Conservation (phyloP, 495 filamentous ascomycete species). For the Tuber magnatum region DNA sequence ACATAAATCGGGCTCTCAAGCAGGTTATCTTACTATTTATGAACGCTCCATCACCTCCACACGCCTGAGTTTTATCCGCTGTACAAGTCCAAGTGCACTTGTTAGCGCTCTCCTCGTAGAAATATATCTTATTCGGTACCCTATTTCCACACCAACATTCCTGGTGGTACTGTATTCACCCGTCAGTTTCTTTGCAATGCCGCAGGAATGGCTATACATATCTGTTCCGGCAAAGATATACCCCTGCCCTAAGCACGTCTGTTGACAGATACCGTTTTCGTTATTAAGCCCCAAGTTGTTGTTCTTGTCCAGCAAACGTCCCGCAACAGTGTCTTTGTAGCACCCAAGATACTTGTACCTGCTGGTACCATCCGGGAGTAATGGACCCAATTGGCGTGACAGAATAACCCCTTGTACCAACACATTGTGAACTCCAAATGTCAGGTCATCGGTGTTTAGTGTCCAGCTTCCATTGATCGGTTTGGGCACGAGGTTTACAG, state of each 20-base stretch:
- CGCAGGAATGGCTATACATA: background rate
- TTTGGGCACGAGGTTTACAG: slow-evolving; percentile 33
- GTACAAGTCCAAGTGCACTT: slow-evolving; percentile 21
- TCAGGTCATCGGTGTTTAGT: slow-evolving; percentile 45
- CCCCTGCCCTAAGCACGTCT: slow-evolving; percentile 34
- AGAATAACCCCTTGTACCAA: slow-evolving; percentile 40
- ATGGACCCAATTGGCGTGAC: slow-evolving; percentile 38
- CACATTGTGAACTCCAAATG: slow-evolving; percentile 42
- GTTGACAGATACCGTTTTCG: slow-evolving; percentile 43
- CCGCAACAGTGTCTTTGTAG: slow-evolving; percentile 40
- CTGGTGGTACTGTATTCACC: slow-evolving; percentile 28
- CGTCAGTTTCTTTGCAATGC: background rate
- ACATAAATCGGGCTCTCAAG: slow-evolving; percentile 5
- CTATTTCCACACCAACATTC: slow-evolving; percentile 43
- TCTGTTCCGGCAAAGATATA: slow-evolving; percentile 43
- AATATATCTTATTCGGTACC: slow-evolving; percentile 34
- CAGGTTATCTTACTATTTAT: slow-evolving; percentile 36
- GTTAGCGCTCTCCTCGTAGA: slow-evolving; percentile 35
- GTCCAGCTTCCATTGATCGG: slow-evolving; percentile 42
- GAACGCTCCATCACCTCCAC: slow-evolving; percentile 17
- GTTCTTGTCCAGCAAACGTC: slow-evolving; percentile 38
- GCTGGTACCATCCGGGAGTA: slow-evolving; percentile 32
- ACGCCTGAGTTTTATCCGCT: slow-evolving; percentile 16
- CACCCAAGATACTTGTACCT: slow-evolving; percentile 44
- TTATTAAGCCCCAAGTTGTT: slow-evolving; percentile 34